Conservation (phyloP, 306 rosid species). For the Gleditsia sinensis region DNA sequence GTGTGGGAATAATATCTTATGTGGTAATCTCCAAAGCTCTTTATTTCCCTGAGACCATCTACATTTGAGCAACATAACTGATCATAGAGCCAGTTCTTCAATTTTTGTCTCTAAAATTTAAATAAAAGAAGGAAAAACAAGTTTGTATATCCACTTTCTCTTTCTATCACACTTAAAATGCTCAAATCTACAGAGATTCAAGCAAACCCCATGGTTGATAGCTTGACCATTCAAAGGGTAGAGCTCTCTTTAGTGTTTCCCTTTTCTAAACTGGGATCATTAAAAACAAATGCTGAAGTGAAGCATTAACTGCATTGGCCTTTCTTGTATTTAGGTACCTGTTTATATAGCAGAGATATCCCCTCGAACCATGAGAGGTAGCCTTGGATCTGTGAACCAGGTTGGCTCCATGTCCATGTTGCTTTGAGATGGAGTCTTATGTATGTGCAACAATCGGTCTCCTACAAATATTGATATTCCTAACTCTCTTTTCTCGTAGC, state of each 20-base stretch:
- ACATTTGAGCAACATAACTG: too few relatives aligned
- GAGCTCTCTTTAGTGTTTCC: background rate
- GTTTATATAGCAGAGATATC: slow-evolving; percentile 78
- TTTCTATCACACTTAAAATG: too few relatives aligned
- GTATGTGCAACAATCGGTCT: too few relatives aligned
- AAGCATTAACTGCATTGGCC: background rate
- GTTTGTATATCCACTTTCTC: background rate
- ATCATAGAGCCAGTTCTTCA: too few relatives aligned
- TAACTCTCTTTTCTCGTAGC: slow-evolving; percentile 37
- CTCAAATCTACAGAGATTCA: too few relatives aligned
- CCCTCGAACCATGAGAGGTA: slow-evolving; percentile 78
- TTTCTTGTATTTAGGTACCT: slow-evolving; percentile 56
- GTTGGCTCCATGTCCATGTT: slow-evolving; percentile 37
- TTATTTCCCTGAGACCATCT: too few relatives aligned
- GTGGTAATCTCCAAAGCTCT: slow-evolving; percentile 49
- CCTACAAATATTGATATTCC: background rate
- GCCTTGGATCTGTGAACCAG: slow-evolving; percentile 78
- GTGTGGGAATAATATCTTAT: slow-evolving; percentile 82
- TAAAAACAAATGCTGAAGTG: background rate
- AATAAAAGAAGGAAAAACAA: background rate
- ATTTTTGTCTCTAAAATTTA: too few relatives aligned
- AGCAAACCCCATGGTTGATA: too few relatives aligned
- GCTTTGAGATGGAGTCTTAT: background rate
- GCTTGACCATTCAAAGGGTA: too few relatives aligned
- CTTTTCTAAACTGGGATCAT: background rate